Evolutionary conservation across 352 stramenopile species (phyloP), one percentile per base, ranked within the genome.

Genomic region (Phytophthora macrochlamydospora): DNA sequence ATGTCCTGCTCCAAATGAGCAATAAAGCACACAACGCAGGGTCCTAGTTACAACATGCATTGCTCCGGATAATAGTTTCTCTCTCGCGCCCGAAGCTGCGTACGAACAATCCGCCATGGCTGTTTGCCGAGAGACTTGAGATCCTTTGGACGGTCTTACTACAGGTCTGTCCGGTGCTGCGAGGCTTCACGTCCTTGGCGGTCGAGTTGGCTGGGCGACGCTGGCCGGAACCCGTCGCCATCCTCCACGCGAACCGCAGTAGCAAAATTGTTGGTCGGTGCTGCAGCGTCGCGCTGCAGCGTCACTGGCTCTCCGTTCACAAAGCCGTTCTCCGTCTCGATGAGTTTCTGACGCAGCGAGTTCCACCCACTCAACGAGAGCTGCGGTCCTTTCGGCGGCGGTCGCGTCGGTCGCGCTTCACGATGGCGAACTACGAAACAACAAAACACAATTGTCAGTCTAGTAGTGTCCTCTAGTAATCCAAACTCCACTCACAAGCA

Each of bases 311-410:
- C 61, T 8, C 52, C 62, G 14, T 59, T 53, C 9, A 78, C 42
- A 28, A 70, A 66, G 8, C 64, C 56, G n/a, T 76, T 62, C 56
- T 81, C 73, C 0, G 67, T 65, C 42, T 83, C 66, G 40, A 89
- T 89, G 28, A 89, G 79, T 32, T 86, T 85, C 64, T 86, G 75
- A 7, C 73, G 72, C 56, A 86, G 74, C 29, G 79, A 83, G 43
- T 70, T 82, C 79, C 79, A 89, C 48, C 79, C 79, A 0, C 58
- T 69, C 30, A 89, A 70, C 30, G 62, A 68, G 18, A 89, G 68
- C n/a, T 69, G 73, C 30, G 75, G 77, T 7, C 79, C 77, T 4
- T 56, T 59, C 1, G 65, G 75, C 9, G 40, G 45, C 42, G 59
- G 53, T n/a, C 68, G 51, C 7, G n/a, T 51, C 29, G 62, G 46